phyloP scores from a whole-genome alignment of 2,329 filamentous ascomycete genomes.

The Sphaerulina vaccinii region DNA sequence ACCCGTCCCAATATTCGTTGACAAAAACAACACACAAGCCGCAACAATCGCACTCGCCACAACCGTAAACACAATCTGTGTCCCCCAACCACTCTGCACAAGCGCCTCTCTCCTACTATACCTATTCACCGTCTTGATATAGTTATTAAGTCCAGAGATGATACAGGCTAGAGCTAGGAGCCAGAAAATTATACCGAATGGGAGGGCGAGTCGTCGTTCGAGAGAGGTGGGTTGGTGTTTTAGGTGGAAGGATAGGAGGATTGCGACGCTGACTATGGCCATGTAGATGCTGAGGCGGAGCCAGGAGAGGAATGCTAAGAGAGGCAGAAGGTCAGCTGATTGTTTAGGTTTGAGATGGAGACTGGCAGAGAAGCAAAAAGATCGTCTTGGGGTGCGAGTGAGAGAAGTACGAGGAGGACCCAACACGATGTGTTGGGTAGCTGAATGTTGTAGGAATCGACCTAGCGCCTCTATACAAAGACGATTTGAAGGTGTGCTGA shows the following conservation, averaged over 20 bases:
- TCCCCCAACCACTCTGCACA: conserved; percentile 92
- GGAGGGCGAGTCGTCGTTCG: conserved; percentile 75
- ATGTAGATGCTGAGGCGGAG: conserved; percentile 87
- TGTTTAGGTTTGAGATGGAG: conserved; percentile 27
- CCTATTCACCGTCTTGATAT: conserved; percentile 77
- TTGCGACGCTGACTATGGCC: conserved; percentile 83
- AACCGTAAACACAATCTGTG: conserved; percentile 70
- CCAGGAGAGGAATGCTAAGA: conserved; percentile 74
- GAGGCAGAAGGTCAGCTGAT: neutral
- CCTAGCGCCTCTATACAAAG: neutral
- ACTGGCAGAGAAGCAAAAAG: neutral
- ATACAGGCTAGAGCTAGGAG: conserved; percentile 74
- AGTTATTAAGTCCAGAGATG: conserved; percentile 76
- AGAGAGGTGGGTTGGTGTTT: conserved; percentile 66
- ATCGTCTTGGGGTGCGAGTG: too few species aligned
- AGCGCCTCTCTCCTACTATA: conserved; percentile 77
- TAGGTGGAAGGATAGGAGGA: conserved; percentile 90
- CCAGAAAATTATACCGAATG: conserved; percentile 89
- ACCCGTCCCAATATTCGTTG: conserved; percentile 37
- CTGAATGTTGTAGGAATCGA: too few species aligned
- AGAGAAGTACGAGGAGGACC: too few species aligned
- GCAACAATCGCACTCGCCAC: conserved; percentile 64
- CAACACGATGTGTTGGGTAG: neutral
- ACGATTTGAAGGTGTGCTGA: neutral
- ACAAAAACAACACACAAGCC: conserved; percentile 63